phyloP scores from a whole-genome alignment of 1,284 basidiomycete species.

The Ceratorhiza oryzae-sativae region DNA sequence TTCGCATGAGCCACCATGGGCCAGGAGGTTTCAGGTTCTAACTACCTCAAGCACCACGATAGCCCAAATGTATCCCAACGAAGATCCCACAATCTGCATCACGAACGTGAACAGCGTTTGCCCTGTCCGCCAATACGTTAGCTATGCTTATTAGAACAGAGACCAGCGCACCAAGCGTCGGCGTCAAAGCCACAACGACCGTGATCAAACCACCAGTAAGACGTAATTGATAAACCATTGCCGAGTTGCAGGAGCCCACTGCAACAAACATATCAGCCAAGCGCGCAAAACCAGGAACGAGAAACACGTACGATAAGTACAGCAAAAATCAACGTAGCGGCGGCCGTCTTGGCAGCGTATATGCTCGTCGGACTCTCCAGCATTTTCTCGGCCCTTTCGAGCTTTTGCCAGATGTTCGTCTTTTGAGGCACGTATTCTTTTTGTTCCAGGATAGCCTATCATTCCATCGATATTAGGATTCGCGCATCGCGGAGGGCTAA shows the following conservation, averaged over 20 bases:
- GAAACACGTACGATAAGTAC: conserved; percentile 43
- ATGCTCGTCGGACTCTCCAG: conserved; percentile 47
- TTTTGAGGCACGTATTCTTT: conserved; percentile 43
- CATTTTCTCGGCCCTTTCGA: conserved; percentile 46
- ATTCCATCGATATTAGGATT: background rate
- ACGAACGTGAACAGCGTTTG: conserved; percentile 50
- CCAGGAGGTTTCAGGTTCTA: too few relatives aligned
- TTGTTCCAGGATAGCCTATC: conserved; percentile 36
- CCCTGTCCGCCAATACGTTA: conserved; percentile 39
- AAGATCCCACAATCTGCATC: conserved; percentile 48
- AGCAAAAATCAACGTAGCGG: conserved; percentile 48
- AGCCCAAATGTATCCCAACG: conserved; percentile 44
- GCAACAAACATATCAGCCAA: background rate
- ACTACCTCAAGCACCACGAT: conserved; percentile 45
- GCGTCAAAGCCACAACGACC: conserved; percentile 50
- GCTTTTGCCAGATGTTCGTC: conserved; percentile 44
- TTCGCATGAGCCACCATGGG: background rate
- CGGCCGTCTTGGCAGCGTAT: conserved; percentile 49
- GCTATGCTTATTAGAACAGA: background rate
- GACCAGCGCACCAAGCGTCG: conserved; percentile 46
- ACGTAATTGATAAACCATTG: conserved; percentile 50
- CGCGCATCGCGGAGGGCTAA: background rate
- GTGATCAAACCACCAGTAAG: conserved; percentile 50
- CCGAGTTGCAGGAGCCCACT: conserved; percentile 45
- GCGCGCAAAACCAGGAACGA: background rate